Evolutionary conservation across 371 early-diverging fungal species (phyloP).

Genomic region (Scutellospora calospora): DNA sequence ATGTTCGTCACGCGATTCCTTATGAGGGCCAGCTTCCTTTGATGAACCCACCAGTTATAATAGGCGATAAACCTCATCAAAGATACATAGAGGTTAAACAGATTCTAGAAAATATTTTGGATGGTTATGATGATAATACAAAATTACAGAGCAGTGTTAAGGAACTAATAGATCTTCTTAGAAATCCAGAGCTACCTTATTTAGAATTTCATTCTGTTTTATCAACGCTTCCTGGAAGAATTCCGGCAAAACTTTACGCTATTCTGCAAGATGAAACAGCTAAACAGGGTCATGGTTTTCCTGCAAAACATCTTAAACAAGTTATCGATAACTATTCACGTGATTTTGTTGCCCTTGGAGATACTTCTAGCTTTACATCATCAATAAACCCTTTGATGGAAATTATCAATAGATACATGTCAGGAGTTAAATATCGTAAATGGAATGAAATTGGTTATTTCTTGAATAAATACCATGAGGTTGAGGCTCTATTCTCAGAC

Average conservation of each 20-base stretch:
- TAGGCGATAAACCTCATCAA: slow-evolving; percentile 88
- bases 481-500: slow-evolving; percentile 85
- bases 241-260: slow-evolving; percentile 80
- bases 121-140: slow-evolving; percentile 89
- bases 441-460: slow-evolving; percentile 75
- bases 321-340: slow-evolving; percentile 68
- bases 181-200: slow-evolving; percentile 86
- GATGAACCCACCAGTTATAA: slow-evolving; percentile 78
- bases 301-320: slow-evolving; percentile 73
- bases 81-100: slow-evolving; percentile 71
- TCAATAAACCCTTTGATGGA: slow-evolving; percentile 71
- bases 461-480: slow-evolving; percentile 84
- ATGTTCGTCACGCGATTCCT: slow-evolving; percentile 88
- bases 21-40: slow-evolving; percentile 89
- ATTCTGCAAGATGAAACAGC: slow-evolving; percentile 61
- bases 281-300: slow-evolving; percentile 69
- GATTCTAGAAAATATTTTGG: slow-evolving; percentile 78
- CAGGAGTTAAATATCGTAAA: slow-evolving; percentile 84
- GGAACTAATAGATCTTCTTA: slow-evolving; percentile 77
- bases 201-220: slow-evolving; percentile 83
- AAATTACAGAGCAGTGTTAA: slow-evolving; percentile 74
- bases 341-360: slow-evolving; percentile 65
- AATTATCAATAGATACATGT: slow-evolving; percentile 74
- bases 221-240: slow-evolving; percentile 87
- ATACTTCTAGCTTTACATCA: slow-evolving; percentile 67